These are phyloP conservation scores for Talaromyces islandicus DNA, from an alignment of 2,329 filamentous ascomycete genomes.

Conservation along the genomic window DNA sequence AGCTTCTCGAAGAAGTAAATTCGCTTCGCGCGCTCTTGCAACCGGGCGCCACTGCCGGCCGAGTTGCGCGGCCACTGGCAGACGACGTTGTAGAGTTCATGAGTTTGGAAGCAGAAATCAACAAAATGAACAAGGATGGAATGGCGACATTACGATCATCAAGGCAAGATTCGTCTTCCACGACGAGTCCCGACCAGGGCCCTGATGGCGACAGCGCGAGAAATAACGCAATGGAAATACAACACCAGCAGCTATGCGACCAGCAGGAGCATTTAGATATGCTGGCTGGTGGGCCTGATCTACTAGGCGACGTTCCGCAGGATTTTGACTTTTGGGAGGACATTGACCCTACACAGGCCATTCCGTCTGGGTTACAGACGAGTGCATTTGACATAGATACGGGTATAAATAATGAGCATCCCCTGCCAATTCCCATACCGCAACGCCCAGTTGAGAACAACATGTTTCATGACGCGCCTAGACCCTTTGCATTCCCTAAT, in stretches of 20 bases:
- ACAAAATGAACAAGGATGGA: neutral
- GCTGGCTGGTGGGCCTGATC: neutral
- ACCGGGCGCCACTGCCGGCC: neutral
- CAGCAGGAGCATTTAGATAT: neutral
- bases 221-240: neutral
- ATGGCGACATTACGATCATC: neutral
- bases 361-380: neutral
- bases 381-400: neutral
- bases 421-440: neutral
- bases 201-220: neutral
- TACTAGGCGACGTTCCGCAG: neutral
- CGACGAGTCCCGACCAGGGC: neutral
- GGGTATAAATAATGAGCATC: neutral
- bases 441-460: neutral
- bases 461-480: neutral
- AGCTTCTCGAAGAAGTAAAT: slow-evolving; percentile 2
- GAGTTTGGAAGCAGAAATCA: neutral
- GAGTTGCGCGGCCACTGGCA: neutral
- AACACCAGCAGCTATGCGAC: neutral
- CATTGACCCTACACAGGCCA: neutral
- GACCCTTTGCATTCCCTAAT: neutral
- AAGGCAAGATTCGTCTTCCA: neutral
- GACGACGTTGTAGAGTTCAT: neutral
- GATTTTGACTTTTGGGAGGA: neutral
- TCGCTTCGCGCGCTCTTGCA: neutral